Evolutionary conservation across 352 stramenopile species (phyloP), one percentile per base, ranked within the genome.

Genomic region (Globisporangium abappressorium): DNA sequence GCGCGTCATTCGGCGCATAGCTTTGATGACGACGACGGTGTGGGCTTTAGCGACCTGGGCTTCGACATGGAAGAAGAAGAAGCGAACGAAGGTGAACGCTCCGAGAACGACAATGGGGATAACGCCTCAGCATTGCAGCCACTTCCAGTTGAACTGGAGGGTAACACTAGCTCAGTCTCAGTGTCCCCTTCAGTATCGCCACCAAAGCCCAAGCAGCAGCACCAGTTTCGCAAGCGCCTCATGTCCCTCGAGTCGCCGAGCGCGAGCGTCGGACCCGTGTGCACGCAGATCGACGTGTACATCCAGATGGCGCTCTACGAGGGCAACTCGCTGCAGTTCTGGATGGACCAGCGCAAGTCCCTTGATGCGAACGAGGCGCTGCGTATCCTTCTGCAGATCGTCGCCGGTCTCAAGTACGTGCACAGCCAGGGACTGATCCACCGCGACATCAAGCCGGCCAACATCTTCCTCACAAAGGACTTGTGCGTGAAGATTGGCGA

Each of bases 301-400:
- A 97, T 97, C 57, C 90, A 98, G 73, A 98, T 98, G 95, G 91
- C 97, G 51, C 91, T 97, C 36, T 99, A 97, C 66, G 79, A 97
- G 55, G 79, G 87, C 47, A 95, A 95, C 34, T 98, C 96, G 6
- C 77, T 94, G 30, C 81, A 85, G 56, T 76, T 92, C 38, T 94
- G 85, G 85, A 80, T 94, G 55, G 80, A 91, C 1, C 73, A 85
- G 53, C 85, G 85, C 5, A 15, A 47, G 11, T 60, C 65, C 9
- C 70, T 93, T 18, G 72, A 90, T 51, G 38, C 64, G 0, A 55
- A 18, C 1, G 80, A 90, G 43, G 90, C 87, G 53, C 92, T 92
- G 60, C 72, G 70, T 36, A 88, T 94, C 60, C 91, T 93, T 63
- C 68, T 68, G 22, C 87, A 94, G 51, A 82, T 93, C 47, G 79